These are phyloP conservation scores for Saccharomycopsis sp. DNA, from an alignment of 805 yeast species.

Conservation along the genomic window DNA sequence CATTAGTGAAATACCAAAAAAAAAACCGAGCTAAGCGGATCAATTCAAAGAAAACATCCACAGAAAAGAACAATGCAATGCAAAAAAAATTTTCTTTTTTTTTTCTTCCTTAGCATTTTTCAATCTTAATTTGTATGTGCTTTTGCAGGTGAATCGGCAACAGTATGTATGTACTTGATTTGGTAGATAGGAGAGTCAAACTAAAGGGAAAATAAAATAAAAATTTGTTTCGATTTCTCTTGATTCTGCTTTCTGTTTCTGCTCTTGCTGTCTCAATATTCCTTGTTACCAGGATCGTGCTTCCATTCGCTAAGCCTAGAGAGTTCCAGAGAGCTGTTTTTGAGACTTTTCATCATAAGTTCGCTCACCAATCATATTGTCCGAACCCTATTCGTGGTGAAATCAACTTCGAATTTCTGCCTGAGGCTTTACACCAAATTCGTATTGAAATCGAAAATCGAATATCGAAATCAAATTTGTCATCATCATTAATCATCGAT, in stretches of 20 bases:
- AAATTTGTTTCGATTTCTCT: not conserved
- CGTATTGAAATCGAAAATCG: too few species aligned
- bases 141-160: not conserved
- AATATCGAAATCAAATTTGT: too few species aligned
- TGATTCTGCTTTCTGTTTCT: not conserved
- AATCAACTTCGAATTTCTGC: not conserved
- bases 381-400: not conserved
- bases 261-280: not conserved
- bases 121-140: not conserved
- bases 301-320: not conserved
- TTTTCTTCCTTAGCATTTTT: not conserved
- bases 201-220: not conserved
- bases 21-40: not conserved
- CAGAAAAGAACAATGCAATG: not conserved
- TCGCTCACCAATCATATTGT: not conserved
- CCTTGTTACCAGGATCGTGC: not conserved
- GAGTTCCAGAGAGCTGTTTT: too few species aligned
- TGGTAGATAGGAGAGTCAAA: not conserved
- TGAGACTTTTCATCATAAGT: not conserved
- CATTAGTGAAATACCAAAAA: not conserved
- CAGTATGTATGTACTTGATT: not conserved
- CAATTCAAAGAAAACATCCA: not conserved
- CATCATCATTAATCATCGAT: too few species aligned
- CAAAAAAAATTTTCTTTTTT: too few species aligned
- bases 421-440: too few species aligned